These are phyloP conservation scores for Kwoniella sp. DNA, from an alignment of 768 basidiomycete genomes.

Conservation along the genomic window DNA sequence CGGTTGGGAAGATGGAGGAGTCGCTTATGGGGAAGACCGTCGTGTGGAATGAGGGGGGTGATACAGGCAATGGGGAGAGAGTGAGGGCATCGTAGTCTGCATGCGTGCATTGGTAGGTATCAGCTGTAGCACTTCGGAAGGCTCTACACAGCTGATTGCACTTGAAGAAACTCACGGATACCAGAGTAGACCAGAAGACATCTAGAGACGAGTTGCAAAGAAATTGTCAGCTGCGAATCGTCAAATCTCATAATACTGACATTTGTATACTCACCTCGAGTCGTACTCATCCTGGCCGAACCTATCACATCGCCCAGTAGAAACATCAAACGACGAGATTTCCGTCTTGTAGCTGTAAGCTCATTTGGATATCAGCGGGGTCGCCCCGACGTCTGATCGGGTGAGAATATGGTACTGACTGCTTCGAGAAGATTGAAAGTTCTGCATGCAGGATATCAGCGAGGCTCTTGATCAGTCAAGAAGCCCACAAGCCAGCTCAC, in stretches of 20 bases:
- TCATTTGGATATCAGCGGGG: neutral
- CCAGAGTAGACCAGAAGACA: constrained; percentile 89
- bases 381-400: neutral
- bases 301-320: constrained; percentile 83
- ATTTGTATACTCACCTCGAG: constrained; percentile 51
- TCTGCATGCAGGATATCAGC: too few species aligned
- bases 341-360: constrained; percentile 67
- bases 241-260: neutral
- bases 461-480: too few species aligned
- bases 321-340: constrained; percentile 87
- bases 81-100: constrained; percentile 84
- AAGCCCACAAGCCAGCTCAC: constrained; percentile 56
- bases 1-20: constrained; percentile 53
- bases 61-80: constrained; percentile 73
- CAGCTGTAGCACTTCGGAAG: too few species aligned
- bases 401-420: constrained; percentile 53
- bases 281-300: constrained; percentile 65
- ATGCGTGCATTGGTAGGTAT: neutral
- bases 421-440: constrained; percentile 75
- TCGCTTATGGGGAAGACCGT: constrained; percentile 69
- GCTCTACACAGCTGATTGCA: too few species aligned
- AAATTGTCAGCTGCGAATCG: constrained; percentile 4
- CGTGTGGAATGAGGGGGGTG: constrained; percentile 85
- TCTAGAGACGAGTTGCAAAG: constrained; percentile 40
- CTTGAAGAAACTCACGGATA: constrained; percentile 61